Percentiles rank a stretch among this genome's conserved stretches.
Conservation (phyloP, 225 moss, liverwort and hornwort species). For the Pseudoscleropodium purum region DNA sequence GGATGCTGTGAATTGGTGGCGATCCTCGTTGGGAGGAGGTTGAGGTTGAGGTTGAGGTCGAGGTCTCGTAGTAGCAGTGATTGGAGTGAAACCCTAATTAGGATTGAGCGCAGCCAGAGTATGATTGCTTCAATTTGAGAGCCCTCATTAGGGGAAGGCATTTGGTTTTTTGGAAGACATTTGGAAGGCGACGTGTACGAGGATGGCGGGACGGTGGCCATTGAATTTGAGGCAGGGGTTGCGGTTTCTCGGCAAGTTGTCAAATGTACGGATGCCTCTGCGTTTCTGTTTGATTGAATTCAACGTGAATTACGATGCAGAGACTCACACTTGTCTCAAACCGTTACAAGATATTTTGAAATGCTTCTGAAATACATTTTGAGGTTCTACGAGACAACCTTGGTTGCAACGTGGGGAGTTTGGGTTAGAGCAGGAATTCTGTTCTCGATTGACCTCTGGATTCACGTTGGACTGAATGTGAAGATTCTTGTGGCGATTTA, state of each 20-base stretch:
- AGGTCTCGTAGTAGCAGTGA: neutral
- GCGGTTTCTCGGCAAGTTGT: slow-evolving; percentile 11
- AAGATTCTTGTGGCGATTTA: neutral
- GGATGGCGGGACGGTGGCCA: slow-evolving; percentile 24
- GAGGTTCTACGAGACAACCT: neutral
- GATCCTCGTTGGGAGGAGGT: neutral
- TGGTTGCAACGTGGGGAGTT: neutral
- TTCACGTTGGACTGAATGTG: neutral
- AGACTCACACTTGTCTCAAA: neutral
- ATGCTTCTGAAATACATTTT: neutral
- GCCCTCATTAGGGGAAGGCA: neutral
- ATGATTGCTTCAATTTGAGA: neutral
- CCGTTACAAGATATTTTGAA: neutral
- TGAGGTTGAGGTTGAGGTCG: neutral
- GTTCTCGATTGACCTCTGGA: neutral
- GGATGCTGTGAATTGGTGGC: neutral
- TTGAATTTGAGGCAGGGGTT: slow-evolving; percentile 16
- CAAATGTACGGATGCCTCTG: slow-evolving; percentile 27
- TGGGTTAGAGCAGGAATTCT: neutral
- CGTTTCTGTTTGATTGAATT: neutral
- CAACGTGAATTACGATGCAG: neutral
- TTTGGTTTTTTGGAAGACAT: neutral
- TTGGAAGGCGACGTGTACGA: neutral
- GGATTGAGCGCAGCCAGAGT: neutral
- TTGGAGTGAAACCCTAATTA: neutral